Evolutionary conservation across 148 eudicot species (phyloP), one percentile per base, ranked within the genome.

Genomic region (Dysphania ambrosioides): DNA sequence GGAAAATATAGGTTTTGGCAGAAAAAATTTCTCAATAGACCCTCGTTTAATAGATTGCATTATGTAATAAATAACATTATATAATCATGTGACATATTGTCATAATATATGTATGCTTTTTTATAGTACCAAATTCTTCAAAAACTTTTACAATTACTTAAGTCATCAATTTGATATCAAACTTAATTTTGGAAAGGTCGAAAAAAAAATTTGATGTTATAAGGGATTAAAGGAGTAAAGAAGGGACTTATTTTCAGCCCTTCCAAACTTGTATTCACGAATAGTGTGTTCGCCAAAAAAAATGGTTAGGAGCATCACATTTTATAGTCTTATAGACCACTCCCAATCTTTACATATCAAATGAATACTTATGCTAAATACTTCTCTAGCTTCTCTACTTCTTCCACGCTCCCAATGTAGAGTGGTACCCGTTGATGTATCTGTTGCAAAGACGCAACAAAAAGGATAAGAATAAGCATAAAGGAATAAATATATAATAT

Each of bases 371-470:
- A 89, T 57, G 97, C 93, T 71, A 94, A 80, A 78, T 88, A 94
- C 80, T 91, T 91, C 86, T 94, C 98, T 83, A 94, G 51, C 66
- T 94, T 94, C 9, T 94, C 95, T 68, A 94, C 97, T 82, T 94
- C 98, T 1, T 94, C 97, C 49, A 77, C 71, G 64, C 98, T 94
- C 63, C 98, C 97, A 70, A 94, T 83, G 86, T 89, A 94, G 74
- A 94, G 86, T 12, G 98, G 98, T 59, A 91, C 86, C 44, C 98
- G 89, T 80, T 94, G 98, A 82, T 94, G 98, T 78, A 94, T 89
- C 98, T 94, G 97, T 83, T 49, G 32, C 47, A 72, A 41, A 74
- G 40, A 57, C 16, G 5, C 16, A 47, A 47, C 67, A 73, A 23
- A 56, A 68, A 3, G 61, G 0, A 41, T 18, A 8, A 56, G 26